These are phyloP conservation scores for Yamadazyma pseudoaaseri DNA, from an alignment of 1,139 yeast species.

Conservation along the genomic window DNA sequence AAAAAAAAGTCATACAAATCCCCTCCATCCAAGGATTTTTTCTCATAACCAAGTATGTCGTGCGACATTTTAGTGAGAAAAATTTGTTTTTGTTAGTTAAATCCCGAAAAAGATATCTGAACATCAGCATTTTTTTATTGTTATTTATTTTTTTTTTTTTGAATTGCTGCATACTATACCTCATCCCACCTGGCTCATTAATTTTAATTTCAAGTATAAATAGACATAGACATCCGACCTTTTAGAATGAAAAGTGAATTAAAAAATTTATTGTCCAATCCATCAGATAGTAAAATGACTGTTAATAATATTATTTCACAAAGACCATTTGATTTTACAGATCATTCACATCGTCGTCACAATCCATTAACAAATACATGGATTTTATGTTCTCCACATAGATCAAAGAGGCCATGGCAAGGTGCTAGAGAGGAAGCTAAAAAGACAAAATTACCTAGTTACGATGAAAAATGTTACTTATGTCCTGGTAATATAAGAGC, in stretches of 20 bases:
- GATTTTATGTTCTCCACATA: constrained; percentile 74
- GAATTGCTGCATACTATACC: neutral
- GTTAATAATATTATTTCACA: constrained; percentile 1
- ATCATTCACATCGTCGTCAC: constrained; percentile 65
- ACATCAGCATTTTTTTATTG: neutral
- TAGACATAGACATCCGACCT: constrained; percentile 7
- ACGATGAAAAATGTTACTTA: constrained; percentile 67
- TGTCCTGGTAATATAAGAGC: constrained; percentile 75
- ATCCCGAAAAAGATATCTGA: neutral
- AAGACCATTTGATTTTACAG: constrained; percentile 43
- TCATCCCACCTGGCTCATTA: no score
- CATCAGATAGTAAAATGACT: constrained; percentile 7
- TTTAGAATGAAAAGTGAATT: constrained; percentile 17
- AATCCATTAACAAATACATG: constrained; percentile 65
- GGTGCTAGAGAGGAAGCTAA: constrained; percentile 63
- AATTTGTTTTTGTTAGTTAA: neutral
- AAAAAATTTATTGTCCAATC: constrained; percentile 12
- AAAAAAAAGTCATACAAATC: no score
- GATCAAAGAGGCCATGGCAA: constrained; percentile 81
- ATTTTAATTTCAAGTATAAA: constrained; percentile 14
- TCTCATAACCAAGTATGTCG: constrained; percentile 1
- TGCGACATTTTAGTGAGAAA: constrained; percentile 1
- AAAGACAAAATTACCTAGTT: constrained; percentile 46
- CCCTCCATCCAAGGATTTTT: no score
- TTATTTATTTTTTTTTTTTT: no score